Evolutionary conservation across 306 rosid genomes (phyloP).

Genomic region (Trichosanthes truncata): DNA sequence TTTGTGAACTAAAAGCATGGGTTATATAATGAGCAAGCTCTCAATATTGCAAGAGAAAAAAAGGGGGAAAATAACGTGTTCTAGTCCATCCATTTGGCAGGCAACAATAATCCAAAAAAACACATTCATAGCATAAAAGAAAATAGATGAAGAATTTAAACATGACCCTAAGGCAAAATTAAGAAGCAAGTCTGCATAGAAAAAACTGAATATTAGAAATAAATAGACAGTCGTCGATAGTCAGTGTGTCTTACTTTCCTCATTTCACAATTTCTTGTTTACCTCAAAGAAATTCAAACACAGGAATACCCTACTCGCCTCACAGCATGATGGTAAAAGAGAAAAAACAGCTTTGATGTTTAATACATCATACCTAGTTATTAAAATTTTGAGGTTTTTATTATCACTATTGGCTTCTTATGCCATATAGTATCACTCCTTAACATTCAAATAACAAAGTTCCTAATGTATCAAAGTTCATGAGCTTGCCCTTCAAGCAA

Average conservation of each 20-base stretch:
- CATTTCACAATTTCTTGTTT: neutral
- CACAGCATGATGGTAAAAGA: neutral
- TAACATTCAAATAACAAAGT: neutral
- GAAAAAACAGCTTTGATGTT: neutral
- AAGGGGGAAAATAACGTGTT: neutral
- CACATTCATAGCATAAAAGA: neutral
- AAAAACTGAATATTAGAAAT: neutral
- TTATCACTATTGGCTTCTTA: neutral
- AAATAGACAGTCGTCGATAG: neutral
- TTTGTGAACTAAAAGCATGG: slow-evolving; percentile 3
- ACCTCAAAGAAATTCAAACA: neutral
- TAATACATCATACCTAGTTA: neutral
- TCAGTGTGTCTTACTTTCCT: neutral
- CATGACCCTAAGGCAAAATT: neutral
- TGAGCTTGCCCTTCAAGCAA: neutral
- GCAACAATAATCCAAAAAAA: neutral
- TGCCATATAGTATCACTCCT: neutral
- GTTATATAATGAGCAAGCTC: neutral
- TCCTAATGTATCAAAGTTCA: neutral
- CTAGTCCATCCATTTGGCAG: neutral
- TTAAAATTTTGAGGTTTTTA: neutral
- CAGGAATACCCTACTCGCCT: neutral
- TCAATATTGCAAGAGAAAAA: neutral
- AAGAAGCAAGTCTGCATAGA: neutral
- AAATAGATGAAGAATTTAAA: neutral